Evolutionary conservation across 108 stramenopile species (phyloP), one percentile per base, ranked within the genome.

Genomic region (Discostella pseudostelligera): DNA sequence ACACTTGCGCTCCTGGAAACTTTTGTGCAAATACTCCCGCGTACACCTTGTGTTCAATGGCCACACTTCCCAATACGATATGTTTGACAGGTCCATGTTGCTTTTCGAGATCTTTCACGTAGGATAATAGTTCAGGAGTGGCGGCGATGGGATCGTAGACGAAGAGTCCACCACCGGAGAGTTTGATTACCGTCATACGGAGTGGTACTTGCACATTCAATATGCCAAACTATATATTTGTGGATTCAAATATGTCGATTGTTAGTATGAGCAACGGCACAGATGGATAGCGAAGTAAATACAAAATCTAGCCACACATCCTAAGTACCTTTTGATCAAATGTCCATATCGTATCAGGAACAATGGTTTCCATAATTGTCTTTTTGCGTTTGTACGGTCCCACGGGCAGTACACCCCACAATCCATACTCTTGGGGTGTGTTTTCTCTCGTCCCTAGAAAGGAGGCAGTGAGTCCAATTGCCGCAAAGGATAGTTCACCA

Each of bases 31-130:
- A 87, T 16, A 92, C 93, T 3, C 94, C 95, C 8, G 88, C 85
- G 63, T 92, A 95, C 5, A 83, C 88, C 80, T 97, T 97, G 86
- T 97, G 97, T 60, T 97, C 97, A 54, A 96, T 59, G 16, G 94
- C 97, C 43, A 94, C 86, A 40, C 89, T 88, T 24, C 91, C 94
- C 48, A 97, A 67, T 4, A 94, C 94, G 69, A 97, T 87, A 59
- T 96, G 91, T 54, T 72, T 78, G n/a, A 96, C 81, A 8, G 87
- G 84, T 12, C 95, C 95, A 62, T 94, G 81, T 47, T 84, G 21
- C 14, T 66, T 54, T 12, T 86, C 81, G 44, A 97, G 56, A 25
- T 81, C 25, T 25, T 72, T 57, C 21, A 97, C 66, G 64, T 81
- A 53, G 14, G 45, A 70, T 22, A 96, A 10, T 20, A 81, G 65